Percentiles rank a stretch among this genome's conserved stretches.
Evolutionary conservation across 2,329 filamentous ascomycete genomes (phyloP).

Genomic region (Colletotrichum brevisporum): DNA sequence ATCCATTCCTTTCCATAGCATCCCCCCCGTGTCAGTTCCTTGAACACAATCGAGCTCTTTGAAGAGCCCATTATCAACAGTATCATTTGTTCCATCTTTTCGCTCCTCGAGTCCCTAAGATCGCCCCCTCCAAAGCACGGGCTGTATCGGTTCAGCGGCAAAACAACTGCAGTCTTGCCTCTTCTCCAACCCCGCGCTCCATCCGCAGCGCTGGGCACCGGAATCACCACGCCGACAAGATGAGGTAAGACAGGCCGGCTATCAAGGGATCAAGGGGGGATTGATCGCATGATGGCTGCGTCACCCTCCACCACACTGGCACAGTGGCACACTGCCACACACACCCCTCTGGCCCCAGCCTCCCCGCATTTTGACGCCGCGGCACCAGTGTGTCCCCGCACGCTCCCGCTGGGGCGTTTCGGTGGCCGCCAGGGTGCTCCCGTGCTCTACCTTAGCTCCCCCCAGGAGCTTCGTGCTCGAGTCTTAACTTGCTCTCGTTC

Average conservation of each 20-base stretch:
- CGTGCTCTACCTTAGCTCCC: conserved; percentile 40
- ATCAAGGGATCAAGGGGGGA: conserved; percentile 12
- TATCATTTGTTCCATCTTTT: too few species aligned
- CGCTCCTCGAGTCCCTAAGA: too few species aligned
- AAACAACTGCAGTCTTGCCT: not conserved
- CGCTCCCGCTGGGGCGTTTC: conserved; percentile 40
- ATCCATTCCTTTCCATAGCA: too few species aligned
- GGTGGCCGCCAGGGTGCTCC: conserved; percentile 35
- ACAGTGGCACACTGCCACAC: too few species aligned
- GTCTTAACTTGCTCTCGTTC: conserved; percentile 18
- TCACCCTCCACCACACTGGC: conserved; percentile 28
- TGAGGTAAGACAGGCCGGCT: conserved; percentile 37
- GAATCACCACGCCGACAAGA: conserved; percentile 27
- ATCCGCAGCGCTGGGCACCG: conserved; percentile 7
- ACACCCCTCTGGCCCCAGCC: conserved; percentile 34
- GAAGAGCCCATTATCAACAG: too few species aligned
- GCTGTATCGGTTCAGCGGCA: not conserved
- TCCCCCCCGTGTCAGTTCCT: too few species aligned
- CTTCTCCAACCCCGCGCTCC: too few species aligned
- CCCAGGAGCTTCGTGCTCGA: conserved; percentile 39
- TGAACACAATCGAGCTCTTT: too few species aligned
- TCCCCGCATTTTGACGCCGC: conserved; percentile 33
- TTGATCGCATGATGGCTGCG: conserved; percentile 39
- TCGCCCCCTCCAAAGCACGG: not conserved
- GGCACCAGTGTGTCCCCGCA: conserved; percentile 35